These are phyloP conservation scores for Chiua virens DNA, from an alignment of 768 basidiomycete species.

Conservation along the genomic window DNA sequence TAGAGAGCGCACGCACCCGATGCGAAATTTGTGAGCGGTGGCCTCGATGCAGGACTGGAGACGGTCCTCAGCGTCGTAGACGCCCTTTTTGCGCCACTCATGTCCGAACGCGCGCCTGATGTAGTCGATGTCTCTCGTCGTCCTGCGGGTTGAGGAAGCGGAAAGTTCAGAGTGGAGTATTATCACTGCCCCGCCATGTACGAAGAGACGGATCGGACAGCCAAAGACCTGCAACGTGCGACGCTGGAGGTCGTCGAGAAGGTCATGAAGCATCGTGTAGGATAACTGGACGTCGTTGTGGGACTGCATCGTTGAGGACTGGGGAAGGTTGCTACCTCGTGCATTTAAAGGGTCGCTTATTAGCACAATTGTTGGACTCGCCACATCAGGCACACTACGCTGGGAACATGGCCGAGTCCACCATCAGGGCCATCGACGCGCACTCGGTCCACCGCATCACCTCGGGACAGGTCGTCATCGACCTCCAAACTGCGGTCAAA, in stretches of 20 bases:
- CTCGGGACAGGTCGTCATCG: conserved; percentile 92
- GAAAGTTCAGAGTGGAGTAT: conserved; percentile 53
- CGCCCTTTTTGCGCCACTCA: conserved; percentile 50
- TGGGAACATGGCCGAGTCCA: background rate
- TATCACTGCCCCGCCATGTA: conserved; percentile 77
- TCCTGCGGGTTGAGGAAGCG: conserved; percentile 42
- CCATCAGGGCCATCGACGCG: conserved; percentile 65
- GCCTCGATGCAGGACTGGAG: conserved; percentile 54
- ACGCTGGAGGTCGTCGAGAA: conserved; percentile 54
- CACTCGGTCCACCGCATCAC: conserved; percentile 85
- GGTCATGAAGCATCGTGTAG: conserved; percentile 35
- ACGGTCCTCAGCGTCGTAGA: conserved; percentile 53
- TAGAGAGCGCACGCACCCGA: conserved; percentile 40
- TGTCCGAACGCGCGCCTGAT: conserved; percentile 58
- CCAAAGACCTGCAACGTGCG: conserved; percentile 47
- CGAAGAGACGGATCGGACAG: conserved; percentile 56
- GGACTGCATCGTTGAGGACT: conserved; percentile 17
- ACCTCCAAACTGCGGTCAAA: conserved; percentile 92
- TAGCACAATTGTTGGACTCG: no score
- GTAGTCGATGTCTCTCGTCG: conserved; percentile 69
- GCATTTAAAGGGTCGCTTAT: background rate
- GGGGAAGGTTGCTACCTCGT: background rate
- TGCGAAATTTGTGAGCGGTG: conserved; percentile 48
- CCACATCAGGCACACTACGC: background rate
- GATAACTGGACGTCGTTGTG: conserved; percentile 39